A percentile compares a stretch with the other conserved stretches of the same genome.
Conservation (phyloP, 2,329 filamentous ascomycete species). For the Xenoacremonium recifei region DNA sequence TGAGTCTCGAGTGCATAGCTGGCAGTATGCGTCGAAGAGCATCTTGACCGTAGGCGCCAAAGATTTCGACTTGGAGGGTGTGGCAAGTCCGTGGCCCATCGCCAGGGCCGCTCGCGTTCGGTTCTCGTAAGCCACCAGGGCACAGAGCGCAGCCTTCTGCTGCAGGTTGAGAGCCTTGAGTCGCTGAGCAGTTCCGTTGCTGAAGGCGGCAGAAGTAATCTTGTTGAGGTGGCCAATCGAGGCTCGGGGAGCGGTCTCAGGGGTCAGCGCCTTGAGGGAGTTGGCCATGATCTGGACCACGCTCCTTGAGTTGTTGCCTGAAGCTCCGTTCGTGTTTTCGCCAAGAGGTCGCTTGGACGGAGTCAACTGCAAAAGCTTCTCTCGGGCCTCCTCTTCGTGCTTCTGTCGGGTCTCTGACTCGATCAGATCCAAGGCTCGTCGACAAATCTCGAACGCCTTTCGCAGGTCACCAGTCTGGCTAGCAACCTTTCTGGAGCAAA, state of each 20-base stretch:
- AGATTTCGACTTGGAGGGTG: slow-evolving; percentile 61
- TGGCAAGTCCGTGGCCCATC: slow-evolving; percentile 37
- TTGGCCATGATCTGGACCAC: slow-evolving; percentile 47
- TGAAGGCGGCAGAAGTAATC: slow-evolving; percentile 85
- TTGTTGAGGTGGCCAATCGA: slow-evolving; percentile 89
- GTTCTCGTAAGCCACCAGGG: slow-evolving; percentile 83
- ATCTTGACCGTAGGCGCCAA: slow-evolving; percentile 77
- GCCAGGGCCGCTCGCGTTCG: slow-evolving; percentile 55
- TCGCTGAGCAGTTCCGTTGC: slow-evolving; percentile 81
- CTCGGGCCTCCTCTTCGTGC: slow-evolving; percentile 61
- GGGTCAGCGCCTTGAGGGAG: slow-evolving; percentile 63
- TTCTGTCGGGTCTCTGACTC: slow-evolving; percentile 80
- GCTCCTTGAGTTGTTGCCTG: slow-evolving; percentile 37
- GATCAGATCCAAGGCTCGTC: slow-evolving; percentile 82
- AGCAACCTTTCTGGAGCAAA: slow-evolving; percentile 92
- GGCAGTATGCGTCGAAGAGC: slow-evolving; percentile 80
- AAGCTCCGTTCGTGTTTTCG: slow-evolving; percentile 73
- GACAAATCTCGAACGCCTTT: slow-evolving; percentile 93
- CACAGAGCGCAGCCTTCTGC: slow-evolving; percentile 91
- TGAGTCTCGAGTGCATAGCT: slow-evolving; percentile 83
- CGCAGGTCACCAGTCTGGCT: slow-evolving; percentile 92
- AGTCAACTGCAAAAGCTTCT: slow-evolving; percentile 56
- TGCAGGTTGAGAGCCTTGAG: slow-evolving; percentile 89
- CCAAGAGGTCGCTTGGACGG: slow-evolving; percentile 75
- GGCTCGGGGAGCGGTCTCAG: slow-evolving; percentile 80